Percentiles rank a stretch among this genome's conserved stretches.
These are phyloP conservation scores for Chrysanthemum lavandulifolium DNA, from an alignment of 129 eudicot genomes.

Conservation along the genomic window DNA sequence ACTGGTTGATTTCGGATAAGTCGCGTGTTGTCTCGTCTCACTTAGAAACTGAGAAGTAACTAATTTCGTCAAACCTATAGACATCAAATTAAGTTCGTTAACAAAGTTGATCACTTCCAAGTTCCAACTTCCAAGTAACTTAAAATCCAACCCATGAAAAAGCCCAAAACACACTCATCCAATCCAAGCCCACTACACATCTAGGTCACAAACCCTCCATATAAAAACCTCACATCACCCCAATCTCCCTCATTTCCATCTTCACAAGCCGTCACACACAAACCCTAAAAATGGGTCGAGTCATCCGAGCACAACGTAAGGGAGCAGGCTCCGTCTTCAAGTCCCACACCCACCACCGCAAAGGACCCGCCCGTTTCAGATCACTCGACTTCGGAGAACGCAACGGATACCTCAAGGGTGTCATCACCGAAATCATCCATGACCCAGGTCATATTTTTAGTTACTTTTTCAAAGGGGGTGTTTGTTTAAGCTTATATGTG, in stretches of 20 bases:
- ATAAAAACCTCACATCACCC: not conserved
- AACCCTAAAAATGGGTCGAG: constrained; percentile 70
- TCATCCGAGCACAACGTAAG: constrained; percentile 88
- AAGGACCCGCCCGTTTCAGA: constrained; percentile 79
- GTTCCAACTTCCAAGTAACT: not conserved
- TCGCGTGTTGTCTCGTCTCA: too few relatives aligned
- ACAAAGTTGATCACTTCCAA: too few relatives aligned
- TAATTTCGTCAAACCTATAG: too few relatives aligned
- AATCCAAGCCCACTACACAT: constrained; percentile 20
- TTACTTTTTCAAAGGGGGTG: too few relatives aligned
- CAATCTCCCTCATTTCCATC: not conserved
- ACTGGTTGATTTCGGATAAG: too few relatives aligned
- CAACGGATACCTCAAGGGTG: constrained; percentile 84
- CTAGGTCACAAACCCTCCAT: constrained; percentile 6
- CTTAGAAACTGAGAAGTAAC: too few relatives aligned
- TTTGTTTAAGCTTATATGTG: too few relatives aligned
- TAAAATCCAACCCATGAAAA: not conserved
- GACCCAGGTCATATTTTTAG: constrained; percentile 42
- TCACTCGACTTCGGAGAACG: constrained; percentile 86
- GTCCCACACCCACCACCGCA: constrained; percentile 95
- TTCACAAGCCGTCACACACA: constrained; percentile 11
- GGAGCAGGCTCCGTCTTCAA: constrained; percentile 79
- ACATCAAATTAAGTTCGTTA: too few relatives aligned
- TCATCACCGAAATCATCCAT: constrained; percentile 82
- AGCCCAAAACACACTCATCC: not conserved